Conservation (phyloP, 257 asterid genomes). For the Eucommia ulmoides region DNA sequence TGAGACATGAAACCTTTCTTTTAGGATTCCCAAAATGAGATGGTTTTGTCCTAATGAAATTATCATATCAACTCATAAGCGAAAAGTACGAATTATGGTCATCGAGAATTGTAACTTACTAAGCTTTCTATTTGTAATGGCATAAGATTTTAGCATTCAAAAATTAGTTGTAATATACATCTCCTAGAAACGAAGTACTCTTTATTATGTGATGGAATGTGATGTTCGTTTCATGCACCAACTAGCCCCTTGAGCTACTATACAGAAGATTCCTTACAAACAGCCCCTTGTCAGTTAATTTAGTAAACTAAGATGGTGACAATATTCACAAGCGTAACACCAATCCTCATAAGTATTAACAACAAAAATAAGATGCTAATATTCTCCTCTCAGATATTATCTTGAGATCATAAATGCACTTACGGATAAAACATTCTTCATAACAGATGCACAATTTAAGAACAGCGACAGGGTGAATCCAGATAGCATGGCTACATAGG, state of each 20-base stretch:
- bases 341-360: not conserved
- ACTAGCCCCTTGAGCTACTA: not conserved
- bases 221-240: not conserved
- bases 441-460: slow-evolving; percentile 55
- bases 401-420: slow-evolving; percentile 18
- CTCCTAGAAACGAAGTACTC: no score
- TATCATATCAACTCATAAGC: no score
- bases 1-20: no score
- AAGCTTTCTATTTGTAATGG: no score
- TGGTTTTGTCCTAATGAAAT: no score
- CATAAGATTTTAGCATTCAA: no score
- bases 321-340: not conserved
- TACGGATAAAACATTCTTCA: slow-evolving; percentile 61
- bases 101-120: no score
- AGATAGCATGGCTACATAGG: slow-evolving; percentile 52
- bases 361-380: not conserved
- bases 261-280: not conserved
- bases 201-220: no score
- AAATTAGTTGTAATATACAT: no score
- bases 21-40: no score
- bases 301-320: not conserved
- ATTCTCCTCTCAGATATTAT: not conserved
- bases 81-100: no score
- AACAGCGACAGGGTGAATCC: slow-evolving; percentile 35
- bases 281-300: not conserved